These are phyloP conservation scores for Sporothrix sp. DNA, from an alignment of 2,329 filamentous ascomycete species.

Conservation along the genomic window DNA sequence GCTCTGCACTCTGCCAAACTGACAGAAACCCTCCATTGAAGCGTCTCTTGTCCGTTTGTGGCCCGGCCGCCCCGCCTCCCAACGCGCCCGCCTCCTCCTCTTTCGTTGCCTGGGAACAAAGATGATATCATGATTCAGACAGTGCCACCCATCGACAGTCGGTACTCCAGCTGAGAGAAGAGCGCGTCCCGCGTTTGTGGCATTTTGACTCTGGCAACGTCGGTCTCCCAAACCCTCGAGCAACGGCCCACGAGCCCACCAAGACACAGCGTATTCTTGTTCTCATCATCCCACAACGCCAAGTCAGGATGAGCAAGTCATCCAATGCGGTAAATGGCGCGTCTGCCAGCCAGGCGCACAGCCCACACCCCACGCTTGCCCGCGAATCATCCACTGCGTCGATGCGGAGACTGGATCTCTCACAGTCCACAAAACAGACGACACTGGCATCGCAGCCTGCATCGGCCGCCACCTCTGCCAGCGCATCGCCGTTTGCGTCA, in stretches of 20 bases:
- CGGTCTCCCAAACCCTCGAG: slow-evolving; percentile 15
- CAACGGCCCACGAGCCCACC: background rate
- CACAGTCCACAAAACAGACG: slow-evolving; percentile 14
- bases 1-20: background rate
- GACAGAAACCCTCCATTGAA: background rate
- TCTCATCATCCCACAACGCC: slow-evolving; percentile 21
- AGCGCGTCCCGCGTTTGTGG: slow-evolving; percentile 3
- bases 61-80: background rate
- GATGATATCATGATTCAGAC: slow-evolving; percentile 16
- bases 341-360: slow-evolving; percentile 18
- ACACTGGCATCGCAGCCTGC: slow-evolving; percentile 17
- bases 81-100: background rate
- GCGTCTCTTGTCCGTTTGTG: background rate
- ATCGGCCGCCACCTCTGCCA: slow-evolving; percentile 23
- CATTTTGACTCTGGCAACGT: background rate
- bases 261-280: slow-evolving; percentile 9
- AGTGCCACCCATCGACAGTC: slow-evolving; percentile 6
- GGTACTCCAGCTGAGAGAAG: slow-evolving; percentile 10
- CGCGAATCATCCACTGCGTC: slow-evolving; percentile 21
- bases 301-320: slow-evolving; percentile 27
- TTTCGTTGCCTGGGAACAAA: background rate
- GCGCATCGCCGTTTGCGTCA: slow-evolving; percentile 26
- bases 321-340: slow-evolving; percentile 24
- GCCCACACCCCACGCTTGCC: slow-evolving; percentile 19
- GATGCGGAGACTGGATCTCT: slow-evolving; percentile 18